Evolutionary conservation across 2,329 filamentous ascomycete species (phyloP).

Genomic region (Sarocladiaceae sp.): DNA sequence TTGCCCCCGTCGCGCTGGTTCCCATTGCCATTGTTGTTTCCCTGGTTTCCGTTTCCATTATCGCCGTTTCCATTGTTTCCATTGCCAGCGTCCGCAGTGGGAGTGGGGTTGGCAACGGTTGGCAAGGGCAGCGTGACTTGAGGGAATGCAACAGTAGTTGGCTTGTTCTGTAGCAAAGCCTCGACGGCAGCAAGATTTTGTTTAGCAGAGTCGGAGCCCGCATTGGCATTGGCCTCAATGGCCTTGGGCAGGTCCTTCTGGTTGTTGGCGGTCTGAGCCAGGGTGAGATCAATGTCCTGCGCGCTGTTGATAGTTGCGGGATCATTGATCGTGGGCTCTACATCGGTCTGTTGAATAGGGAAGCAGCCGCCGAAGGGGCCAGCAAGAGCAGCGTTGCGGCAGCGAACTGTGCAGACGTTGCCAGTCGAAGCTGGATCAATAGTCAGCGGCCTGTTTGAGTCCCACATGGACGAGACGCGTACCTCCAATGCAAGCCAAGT

Average conservation of each 20-base stretch:
- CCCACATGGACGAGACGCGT: conserved; percentile 14
- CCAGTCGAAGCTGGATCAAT: conserved; percentile 41
- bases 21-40: conserved; percentile 12
- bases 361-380: conserved; percentile 55
- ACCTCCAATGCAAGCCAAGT: conserved; percentile 46
- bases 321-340: conserved; percentile 32
- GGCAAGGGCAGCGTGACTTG: conserved; percentile 24
- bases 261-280: conserved; percentile 44
- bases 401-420: conserved; percentile 52
- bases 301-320: conserved; percentile 39
- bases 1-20: conserved; percentile 6
- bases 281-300: conserved; percentile 36
- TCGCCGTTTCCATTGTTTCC: conserved; percentile 12
- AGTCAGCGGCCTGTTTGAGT: background rate
- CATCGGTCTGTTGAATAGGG: conserved; percentile 48
- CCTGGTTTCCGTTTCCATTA: background rate
- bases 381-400: conserved; percentile 50
- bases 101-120: conserved; percentile 13
- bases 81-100: conserved; percentile 15
- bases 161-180: conserved; percentile 22
- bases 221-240: conserved; percentile 36
- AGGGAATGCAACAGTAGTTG: conserved; percentile 21
- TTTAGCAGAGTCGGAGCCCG: conserved; percentile 22
- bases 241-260: conserved; percentile 38
- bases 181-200: conserved; percentile 32